phyloP scores from a whole-genome alignment of 371 early-diverging fungal species.

The Dichotomocladium elegans region DNA sequence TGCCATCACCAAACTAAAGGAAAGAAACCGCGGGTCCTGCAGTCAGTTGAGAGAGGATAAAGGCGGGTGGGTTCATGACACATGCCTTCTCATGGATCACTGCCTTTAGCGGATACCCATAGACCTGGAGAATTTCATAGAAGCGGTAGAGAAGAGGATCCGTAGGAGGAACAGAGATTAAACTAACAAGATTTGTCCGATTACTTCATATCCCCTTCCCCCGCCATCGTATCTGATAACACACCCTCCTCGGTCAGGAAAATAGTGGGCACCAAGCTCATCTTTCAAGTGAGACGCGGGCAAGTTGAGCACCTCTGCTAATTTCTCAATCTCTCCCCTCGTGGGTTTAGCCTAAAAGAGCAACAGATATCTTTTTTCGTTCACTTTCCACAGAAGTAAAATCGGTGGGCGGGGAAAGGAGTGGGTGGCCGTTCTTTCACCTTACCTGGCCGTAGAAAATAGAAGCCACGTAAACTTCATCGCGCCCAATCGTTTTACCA shows the following conservation, averaged over 20 bases:
- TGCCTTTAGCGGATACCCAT: constrained; percentile 49
- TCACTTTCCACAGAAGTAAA: background rate
- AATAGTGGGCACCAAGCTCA: constrained; percentile 48
- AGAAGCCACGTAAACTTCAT: constrained; percentile 68
- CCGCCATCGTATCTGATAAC: background rate
- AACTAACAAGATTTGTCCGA: constrained; percentile 12
- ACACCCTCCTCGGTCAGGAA: constrained; percentile 55
- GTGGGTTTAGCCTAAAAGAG: constrained; percentile 44
- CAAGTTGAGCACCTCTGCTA: constrained; percentile 51
- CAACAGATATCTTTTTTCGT: background rate
- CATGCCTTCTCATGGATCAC: constrained; percentile 54
- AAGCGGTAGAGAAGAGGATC: constrained; percentile 57
- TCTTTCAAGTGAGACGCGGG: constrained; percentile 51
- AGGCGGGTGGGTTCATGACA: too few relatives aligned
- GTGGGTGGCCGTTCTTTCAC: too few relatives aligned
- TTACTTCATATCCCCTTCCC: background rate
- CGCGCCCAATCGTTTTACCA: constrained; percentile 47
- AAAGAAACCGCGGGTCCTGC: too few relatives aligned
- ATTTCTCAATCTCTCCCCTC: constrained; percentile 40
- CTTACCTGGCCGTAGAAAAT: constrained; percentile 69
- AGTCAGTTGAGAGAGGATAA: too few relatives aligned
- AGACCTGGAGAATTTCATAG: constrained; percentile 54
- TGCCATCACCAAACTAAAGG: constrained; percentile 40
- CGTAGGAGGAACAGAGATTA: constrained; percentile 41
- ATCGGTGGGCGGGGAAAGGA: background rate